Evolutionary conservation across 2,329 filamentous ascomycete species (phyloP).

Genomic region (Plectosphaerella sp.): DNA sequence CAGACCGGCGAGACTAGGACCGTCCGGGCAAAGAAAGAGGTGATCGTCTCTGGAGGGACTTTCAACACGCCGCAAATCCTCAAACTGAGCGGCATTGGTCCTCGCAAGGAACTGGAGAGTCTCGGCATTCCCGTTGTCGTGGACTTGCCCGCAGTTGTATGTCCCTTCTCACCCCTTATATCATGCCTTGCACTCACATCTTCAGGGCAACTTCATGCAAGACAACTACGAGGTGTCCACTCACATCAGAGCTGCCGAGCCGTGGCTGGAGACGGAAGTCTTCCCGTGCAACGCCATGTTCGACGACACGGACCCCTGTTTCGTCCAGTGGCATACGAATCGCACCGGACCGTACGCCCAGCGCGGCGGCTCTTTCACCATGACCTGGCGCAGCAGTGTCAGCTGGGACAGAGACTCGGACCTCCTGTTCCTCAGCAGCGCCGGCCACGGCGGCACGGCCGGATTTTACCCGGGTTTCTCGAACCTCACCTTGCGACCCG

Average conservation of each 20-base stretch:
- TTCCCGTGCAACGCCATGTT: not conserved
- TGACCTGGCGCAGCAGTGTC: not conserved
- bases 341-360: constrained; percentile 5
- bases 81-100: constrained; percentile 30
- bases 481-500: not conserved
- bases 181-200: not conserved
- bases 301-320: constrained; percentile 9
- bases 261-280: not conserved
- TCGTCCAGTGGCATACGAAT: constrained; percentile 6
- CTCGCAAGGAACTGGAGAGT: constrained; percentile 19
- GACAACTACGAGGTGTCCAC: constrained; percentile 36
- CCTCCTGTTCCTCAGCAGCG: constrained; percentile 4
- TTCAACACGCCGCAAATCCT: constrained; percentile 31
- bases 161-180: not conserved
- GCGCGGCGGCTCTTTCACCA: constrained; percentile 1
- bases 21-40: constrained; percentile 20
- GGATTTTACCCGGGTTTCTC: constrained; percentile 9
- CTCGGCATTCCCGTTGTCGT: constrained; percentile 43
- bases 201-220: constrained; percentile 2
- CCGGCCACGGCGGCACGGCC: not conserved
- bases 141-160: constrained; percentile 50
- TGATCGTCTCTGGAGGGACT: constrained; percentile 29
- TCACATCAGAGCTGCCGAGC: not conserved
- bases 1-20: constrained; percentile 3
- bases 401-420: constrained; percentile 6